Conservation (phyloP, 371 early-diverging fungal species). For the Mortierella sp. region DNA sequence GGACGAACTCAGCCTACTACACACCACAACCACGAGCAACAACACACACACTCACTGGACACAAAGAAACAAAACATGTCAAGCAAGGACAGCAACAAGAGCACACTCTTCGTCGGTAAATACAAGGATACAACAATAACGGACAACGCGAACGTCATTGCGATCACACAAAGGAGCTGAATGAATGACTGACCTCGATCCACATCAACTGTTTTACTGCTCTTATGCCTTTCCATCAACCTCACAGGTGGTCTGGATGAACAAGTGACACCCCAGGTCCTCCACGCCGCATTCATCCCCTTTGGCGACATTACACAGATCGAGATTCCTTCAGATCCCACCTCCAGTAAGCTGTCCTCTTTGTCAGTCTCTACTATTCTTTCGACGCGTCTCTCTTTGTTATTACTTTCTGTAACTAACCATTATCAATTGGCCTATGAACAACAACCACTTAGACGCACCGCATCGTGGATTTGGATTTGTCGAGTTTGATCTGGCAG, state of each 20-base stretch:
- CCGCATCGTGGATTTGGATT: constrained; percentile 95
- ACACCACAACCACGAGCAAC: background rate
- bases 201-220: background rate
- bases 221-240: background rate
- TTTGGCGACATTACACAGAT: constrained; percentile 96
- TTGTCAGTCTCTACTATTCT: background rate
- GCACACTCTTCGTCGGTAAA: constrained; percentile 69
- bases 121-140: background rate
- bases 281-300: constrained; percentile 94
- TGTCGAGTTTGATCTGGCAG: constrained; percentile 89
- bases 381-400: constrained; percentile 10
- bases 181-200: background rate
- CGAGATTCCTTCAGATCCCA: constrained; percentile 85
- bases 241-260: constrained; percentile 85
- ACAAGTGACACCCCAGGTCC: constrained; percentile 79
- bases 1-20: background rate
- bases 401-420: background rate
- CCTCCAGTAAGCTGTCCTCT: constrained; percentile 65
- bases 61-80: constrained; percentile 19
- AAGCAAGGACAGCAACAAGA: constrained; percentile 59
- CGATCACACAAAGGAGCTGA: background rate
- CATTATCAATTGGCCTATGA: background rate
- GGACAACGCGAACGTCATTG: background rate
- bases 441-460: constrained; percentile 61
- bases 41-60: background rate